phyloP scores from a whole-genome alignment of 78 protist species.

The Dictyostelium citrinum region DNA sequence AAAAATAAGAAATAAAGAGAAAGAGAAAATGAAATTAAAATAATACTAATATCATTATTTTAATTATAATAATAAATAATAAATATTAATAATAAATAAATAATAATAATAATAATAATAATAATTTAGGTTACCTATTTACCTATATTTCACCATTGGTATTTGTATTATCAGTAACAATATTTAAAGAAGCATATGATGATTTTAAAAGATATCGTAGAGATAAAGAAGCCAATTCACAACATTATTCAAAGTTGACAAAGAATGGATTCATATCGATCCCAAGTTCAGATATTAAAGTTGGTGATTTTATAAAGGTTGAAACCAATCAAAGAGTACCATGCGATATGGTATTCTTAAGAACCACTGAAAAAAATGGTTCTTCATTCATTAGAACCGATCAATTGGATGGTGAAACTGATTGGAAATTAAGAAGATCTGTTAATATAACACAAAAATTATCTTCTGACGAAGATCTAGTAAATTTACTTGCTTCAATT shows the following conservation, averaged over 20 bases:
- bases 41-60: too few relatives aligned
- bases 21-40: too few relatives aligned
- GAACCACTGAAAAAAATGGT: constrained; percentile 92
- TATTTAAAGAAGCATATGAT: constrained; percentile 94
- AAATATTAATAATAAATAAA: background rate
- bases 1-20: too few relatives aligned
- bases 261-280: constrained; percentile 76
- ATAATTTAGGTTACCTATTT: constrained; percentile 88
- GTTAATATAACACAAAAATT: constrained; percentile 78
- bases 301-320: constrained; percentile 89
- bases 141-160: constrained; percentile 96
- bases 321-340: constrained; percentile 91
- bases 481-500: constrained; percentile 45
- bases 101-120: background rate
- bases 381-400: constrained; percentile 94
- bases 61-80: background rate
- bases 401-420: constrained; percentile 98
- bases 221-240: constrained; percentile 92
- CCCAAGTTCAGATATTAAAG: constrained; percentile 78
- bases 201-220: constrained; percentile 90
- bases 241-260: constrained; percentile 80
- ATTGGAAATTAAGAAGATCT: constrained; percentile 94
- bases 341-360: constrained; percentile 91
- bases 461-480: constrained; percentile 47
- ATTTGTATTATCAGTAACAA: constrained; percentile 91